Percentiles rank a stretch among this genome's conserved stretches.
These are phyloP conservation scores for Stachybotrys chartarum DNA, from an alignment of 2,329 filamentous ascomycete species.

Conservation along the genomic window DNA sequence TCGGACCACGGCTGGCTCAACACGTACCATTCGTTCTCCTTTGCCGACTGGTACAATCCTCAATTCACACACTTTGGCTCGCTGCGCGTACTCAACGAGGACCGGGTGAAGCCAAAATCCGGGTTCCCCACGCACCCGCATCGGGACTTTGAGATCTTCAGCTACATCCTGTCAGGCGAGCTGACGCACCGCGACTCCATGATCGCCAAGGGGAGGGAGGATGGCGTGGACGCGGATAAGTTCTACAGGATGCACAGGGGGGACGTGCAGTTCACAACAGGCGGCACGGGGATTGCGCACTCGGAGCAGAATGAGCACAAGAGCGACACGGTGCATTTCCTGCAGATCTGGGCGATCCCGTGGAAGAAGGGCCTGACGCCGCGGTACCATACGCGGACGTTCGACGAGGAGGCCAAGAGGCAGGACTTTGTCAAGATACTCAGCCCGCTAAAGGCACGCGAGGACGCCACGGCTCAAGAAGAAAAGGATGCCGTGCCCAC, in stretches of 20 bases:
- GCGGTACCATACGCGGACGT: constrained; percentile 68
- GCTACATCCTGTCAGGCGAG: constrained; percentile 77
- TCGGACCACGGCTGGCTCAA: constrained; percentile 83
- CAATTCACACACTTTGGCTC: constrained; percentile 63
- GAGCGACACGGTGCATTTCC: constrained; percentile 67
- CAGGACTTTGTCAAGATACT: constrained; percentile 67
- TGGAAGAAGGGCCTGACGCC: constrained; percentile 68
- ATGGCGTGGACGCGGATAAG: constrained; percentile 51
- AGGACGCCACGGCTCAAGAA: constrained; percentile 51
- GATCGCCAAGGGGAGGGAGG: constrained; percentile 62
- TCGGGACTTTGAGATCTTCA: constrained; percentile 84
- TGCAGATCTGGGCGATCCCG: constrained; percentile 84
- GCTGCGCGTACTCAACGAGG: constrained; percentile 82
- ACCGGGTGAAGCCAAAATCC: constrained; percentile 64
- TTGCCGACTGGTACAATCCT: constrained; percentile 66
- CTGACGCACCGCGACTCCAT: constrained; percentile 84
- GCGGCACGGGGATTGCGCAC: constrained; percentile 75
- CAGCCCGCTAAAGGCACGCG: constrained; percentile 63
- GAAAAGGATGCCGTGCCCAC: constrained; percentile 58
- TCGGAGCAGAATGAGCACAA: constrained; percentile 74
- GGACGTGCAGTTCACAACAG: constrained; percentile 85
- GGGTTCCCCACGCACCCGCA: constrained; percentile 85
- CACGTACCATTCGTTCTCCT: constrained; percentile 80
- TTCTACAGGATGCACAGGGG: constrained; percentile 69
- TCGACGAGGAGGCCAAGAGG: constrained; percentile 65